A percentile compares a stretch with the other conserved stretches of the same genome.
These are phyloP conservation scores for Starmerella lactis-condensi DNA, from an alignment of 805 yeast genomes.

Conservation along the genomic window DNA sequence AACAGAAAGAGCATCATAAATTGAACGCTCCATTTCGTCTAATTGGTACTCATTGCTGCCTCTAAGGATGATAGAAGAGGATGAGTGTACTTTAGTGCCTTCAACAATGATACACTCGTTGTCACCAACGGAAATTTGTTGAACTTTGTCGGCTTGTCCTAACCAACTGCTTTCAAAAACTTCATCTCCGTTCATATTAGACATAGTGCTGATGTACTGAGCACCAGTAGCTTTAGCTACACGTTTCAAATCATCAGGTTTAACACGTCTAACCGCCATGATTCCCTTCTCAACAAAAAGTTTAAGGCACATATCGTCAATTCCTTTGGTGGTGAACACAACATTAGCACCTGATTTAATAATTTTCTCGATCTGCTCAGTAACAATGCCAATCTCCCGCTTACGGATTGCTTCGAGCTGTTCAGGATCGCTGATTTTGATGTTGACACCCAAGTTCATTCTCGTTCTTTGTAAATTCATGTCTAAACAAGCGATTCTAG, in stretches of 20 bases:
- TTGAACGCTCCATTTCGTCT: slow-evolving; percentile 96
- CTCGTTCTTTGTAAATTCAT: slow-evolving; percentile 86
- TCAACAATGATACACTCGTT: slow-evolving; percentile 89
- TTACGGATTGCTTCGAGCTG: slow-evolving; percentile 82
- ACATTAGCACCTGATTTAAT: slow-evolving; percentile 83
- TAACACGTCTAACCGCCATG: slow-evolving; percentile 93
- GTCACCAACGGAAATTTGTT: slow-evolving; percentile 78
- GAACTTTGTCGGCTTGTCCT: slow-evolving; percentile 81
- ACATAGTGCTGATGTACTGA: slow-evolving; percentile 64
- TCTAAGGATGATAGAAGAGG: slow-evolving; percentile 78
- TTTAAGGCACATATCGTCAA: slow-evolving; percentile 79
- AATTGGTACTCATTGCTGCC: slow-evolving; percentile 86
- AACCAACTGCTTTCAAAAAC: slow-evolving; percentile 67
- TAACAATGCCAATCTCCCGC: slow-evolving; percentile 68
- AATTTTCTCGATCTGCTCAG: slow-evolving; percentile 67
- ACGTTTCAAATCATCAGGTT: slow-evolving; percentile 88
- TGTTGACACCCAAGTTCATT: slow-evolving; percentile 97
- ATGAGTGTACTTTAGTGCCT: slow-evolving; percentile 79
- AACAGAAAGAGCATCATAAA: slow-evolving; percentile 85
- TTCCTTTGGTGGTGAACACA: slow-evolving; percentile 81
- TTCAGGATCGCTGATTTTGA: slow-evolving; percentile 92
- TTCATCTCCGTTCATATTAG: slow-evolving; percentile 92
- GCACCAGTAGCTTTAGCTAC: slow-evolving; percentile 98
- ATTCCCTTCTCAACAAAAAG: slow-evolving; percentile 80
- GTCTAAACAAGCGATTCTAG: slow-evolving; percentile 76